These are phyloP conservation scores for Stylonectria norvegica DNA, from an alignment of 2,329 filamentous ascomycete species.

Conservation along the genomic window DNA sequence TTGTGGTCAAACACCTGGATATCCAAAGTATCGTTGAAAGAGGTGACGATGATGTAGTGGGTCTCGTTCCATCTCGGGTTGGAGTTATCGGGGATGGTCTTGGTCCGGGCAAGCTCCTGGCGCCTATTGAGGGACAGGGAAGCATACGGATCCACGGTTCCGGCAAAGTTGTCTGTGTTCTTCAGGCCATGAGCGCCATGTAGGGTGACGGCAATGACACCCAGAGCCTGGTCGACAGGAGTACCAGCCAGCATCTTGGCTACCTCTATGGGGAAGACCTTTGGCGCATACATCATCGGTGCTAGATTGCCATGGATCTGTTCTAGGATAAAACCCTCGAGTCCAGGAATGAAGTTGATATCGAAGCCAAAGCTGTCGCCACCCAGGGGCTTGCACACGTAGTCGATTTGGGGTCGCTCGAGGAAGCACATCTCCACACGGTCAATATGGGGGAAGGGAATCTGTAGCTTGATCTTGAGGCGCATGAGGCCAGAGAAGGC, in stretches of 20 bases:
- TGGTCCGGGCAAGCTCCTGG: constrained; percentile 79
- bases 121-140: constrained; percentile 81
- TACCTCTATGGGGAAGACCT: constrained; percentile 97
- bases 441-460: constrained; percentile 93
- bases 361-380: constrained; percentile 96
- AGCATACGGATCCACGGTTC: constrained; percentile 87
- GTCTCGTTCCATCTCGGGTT: constrained; percentile 97
- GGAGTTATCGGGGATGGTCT: constrained; percentile 77
- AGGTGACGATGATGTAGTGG: constrained; percentile 90
- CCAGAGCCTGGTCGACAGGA: constrained; percentile 91
- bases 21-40: constrained; percentile 82
- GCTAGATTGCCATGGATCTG: constrained; percentile 91
- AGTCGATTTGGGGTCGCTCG: constrained; percentile 85
- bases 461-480: constrained; percentile 94
- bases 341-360: constrained; percentile 96
- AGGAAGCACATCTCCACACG: constrained; percentile 94
- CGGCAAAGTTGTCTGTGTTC: constrained; percentile 91
- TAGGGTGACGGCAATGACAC: constrained; percentile 85
- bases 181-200: constrained; percentile 90
- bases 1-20: constrained; percentile 90
- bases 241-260: constrained; percentile 97
- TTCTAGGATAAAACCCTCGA: constrained; percentile 91
- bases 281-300: constrained; percentile 97
- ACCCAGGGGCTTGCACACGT: constrained; percentile 95
- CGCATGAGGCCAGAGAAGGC: constrained; percentile 94